Base-by-base conservation (phyloP, 139 green algal species). In the Coccomyxa sp. region DNA sequence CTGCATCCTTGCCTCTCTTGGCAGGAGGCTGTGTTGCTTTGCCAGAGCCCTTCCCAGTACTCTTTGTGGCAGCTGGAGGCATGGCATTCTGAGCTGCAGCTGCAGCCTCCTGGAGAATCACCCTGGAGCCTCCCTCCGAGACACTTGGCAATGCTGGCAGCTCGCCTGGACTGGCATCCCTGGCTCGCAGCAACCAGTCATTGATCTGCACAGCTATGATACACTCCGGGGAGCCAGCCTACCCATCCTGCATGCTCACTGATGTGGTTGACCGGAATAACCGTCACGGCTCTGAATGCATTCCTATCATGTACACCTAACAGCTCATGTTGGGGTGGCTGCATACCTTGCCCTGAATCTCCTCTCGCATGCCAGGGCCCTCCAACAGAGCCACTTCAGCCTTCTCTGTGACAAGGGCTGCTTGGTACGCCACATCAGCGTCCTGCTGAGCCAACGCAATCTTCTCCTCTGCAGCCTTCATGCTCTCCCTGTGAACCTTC, bases 331-430 rank as follows among this genome's bases (percentile, higher is more conserved):
- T n/a, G n/a, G n/a, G n/a, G n/a, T n/a, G n/a, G n/a, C n/a, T n/a
- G n/a, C 82, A 31, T 41, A 91, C 90, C 85, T 94, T 95, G 83
- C 97, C 94, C 78, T 96, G 91, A 40, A 98, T 91, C 0, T 83
- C 86, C 82, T 98, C 93, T 33, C 92, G 86, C 93, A 98, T 97
- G 78, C 92, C 92, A 76, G 92, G 89, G 10, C 93, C 94, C 79
- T 97, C 93, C 31, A 87, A 93, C 82, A 90, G 91, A 73, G 55
- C 82, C 22, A 78, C 72, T 29, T 94, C 86, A 79, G 92, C 88
- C 71, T 85, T 75, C 88, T 95, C 89, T 58, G 95, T 80, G 33
- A 82, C 81, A 80, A 86, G 9, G 86, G 77, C 75, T 86, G 85
- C 36, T 90, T 70, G 82, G 94, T 93, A 55, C 83, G 79, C 7